Conservation (phyloP, 1,139 yeast species). For the Debaryomycetaceae sp. region DNA sequence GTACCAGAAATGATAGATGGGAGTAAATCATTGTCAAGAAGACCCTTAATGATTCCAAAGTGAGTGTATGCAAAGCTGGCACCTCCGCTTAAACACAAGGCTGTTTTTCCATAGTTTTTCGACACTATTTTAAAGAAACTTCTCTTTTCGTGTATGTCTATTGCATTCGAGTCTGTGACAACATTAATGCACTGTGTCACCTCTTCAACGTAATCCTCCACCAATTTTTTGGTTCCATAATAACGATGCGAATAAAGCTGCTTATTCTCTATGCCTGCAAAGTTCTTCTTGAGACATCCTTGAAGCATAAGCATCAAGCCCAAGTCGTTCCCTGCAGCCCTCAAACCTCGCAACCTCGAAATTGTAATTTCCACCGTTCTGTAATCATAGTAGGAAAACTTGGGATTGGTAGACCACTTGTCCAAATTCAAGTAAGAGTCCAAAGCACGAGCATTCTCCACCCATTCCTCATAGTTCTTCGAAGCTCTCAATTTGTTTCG, state of each 20-base stretch:
- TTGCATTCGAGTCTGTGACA: slow-evolving; percentile 35
- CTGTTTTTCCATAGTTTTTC: slow-evolving; percentile 70
- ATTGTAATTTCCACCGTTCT: slow-evolving; percentile 54
- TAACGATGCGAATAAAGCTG: slow-evolving; percentile 70
- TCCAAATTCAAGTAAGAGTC: slow-evolving; percentile 59
- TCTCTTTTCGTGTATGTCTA: slow-evolving; percentile 42
- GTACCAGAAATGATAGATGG: slow-evolving; percentile 77
- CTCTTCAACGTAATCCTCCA: slow-evolving; percentile 54
- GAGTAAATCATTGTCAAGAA: slow-evolving; percentile 61
- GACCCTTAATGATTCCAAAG: slow-evolving; percentile 72
- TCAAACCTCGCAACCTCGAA: slow-evolving; percentile 35
- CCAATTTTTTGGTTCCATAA: slow-evolving; percentile 67
- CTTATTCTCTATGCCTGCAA: slow-evolving; percentile 77
- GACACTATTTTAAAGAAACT: slow-evolving; percentile 56
- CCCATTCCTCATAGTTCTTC: slow-evolving; percentile 59
- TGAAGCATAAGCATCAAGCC: slow-evolving; percentile 58
- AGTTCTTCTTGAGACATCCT: slow-evolving; percentile 67
- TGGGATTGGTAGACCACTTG: slow-evolving; percentile 61
- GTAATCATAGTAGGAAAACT: slow-evolving; percentile 68
- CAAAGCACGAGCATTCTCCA: slow-evolving; percentile 50
- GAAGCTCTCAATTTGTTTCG: slow-evolving; percentile 51
- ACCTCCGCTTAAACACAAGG: slow-evolving; percentile 75
- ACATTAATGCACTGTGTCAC: slow-evolving; percentile 47
- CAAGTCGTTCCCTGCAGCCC: slow-evolving; percentile 32
- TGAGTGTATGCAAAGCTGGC: slow-evolving; percentile 78